These are phyloP conservation scores for Theobroma grandiflorum DNA, from an alignment of 441 rosid species.

Conservation along the genomic window DNA sequence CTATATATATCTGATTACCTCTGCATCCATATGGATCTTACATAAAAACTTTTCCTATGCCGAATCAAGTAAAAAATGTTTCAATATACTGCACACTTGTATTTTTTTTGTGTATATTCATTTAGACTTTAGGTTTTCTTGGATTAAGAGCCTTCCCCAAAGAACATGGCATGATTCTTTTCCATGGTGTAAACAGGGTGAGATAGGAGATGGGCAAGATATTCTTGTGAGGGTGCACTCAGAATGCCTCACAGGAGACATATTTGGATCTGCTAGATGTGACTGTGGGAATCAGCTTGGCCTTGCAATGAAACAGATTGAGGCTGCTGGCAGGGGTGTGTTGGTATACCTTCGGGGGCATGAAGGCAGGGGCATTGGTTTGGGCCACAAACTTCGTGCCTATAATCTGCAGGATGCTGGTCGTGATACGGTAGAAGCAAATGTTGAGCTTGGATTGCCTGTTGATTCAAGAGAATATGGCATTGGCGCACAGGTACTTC, in stretches of 20 bases:
- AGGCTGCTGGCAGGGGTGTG: constrained; percentile 79
- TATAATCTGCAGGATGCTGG: constrained; percentile 96
- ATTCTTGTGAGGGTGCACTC: constrained; percentile 93
- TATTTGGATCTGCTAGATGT: constrained; percentile 87
- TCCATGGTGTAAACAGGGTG: constrained; percentile 57
- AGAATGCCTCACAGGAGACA: constrained; percentile 92
- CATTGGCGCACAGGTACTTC: constrained; percentile 87
- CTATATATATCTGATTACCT: neutral
- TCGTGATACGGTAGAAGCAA: constrained; percentile 88
- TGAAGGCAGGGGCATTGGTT: constrained; percentile 93
- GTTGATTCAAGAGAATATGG: constrained; percentile 93
- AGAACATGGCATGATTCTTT: constrained; percentile 2
- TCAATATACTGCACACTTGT: neutral
- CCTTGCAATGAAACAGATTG: constrained; percentile 88
- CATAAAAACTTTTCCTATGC: neutral
- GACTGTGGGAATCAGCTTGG: constrained; percentile 90
- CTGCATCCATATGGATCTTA: neutral
- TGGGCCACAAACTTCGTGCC: constrained; percentile 92
- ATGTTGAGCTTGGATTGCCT: constrained; percentile 84
- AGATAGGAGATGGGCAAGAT: constrained; percentile 85
- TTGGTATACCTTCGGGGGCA: constrained; percentile 91
- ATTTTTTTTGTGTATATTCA: neutral
- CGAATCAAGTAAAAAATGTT: too few relatives aligned
- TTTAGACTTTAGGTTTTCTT: constrained; percentile 13
- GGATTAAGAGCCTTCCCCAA: neutral